These are phyloP conservation scores for Wickerhamomyces strasburgensis DNA, from an alignment of 805 yeast species.

Conservation along the genomic window DNA sequence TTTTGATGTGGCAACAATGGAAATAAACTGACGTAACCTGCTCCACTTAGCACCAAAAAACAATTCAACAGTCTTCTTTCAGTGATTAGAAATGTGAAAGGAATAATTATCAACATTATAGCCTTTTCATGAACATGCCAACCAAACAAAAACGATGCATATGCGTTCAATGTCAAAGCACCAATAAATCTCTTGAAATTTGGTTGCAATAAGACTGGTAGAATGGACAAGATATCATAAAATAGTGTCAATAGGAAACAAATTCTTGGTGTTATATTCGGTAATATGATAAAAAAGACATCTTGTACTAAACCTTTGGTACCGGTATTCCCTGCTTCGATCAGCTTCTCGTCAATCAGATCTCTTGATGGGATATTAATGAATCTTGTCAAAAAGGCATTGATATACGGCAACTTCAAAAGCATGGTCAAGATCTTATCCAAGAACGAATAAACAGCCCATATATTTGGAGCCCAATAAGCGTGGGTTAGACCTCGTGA, in stretches of 20 bases:
- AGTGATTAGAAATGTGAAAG: constrained; percentile 69
- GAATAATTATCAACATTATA: constrained; percentile 80
- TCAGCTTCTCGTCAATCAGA: constrained; percentile 26
- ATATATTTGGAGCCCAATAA: constrained; percentile 97
- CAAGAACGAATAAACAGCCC: constrained; percentile 87
- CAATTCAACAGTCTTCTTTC: constrained; percentile 70
- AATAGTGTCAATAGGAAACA: constrained; percentile 81
- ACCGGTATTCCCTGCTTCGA: constrained; percentile 36
- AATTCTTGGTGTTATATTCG: constrained; percentile 69
- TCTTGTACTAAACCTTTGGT: constrained; percentile 94
- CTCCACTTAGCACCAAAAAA: constrained; percentile 63
- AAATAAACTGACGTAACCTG: constrained; percentile 85
- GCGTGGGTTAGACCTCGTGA: constrained; percentile 95
- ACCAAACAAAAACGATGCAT: constrained; percentile 87
- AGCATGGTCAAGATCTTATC: constrained; percentile 64
- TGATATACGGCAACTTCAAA: constrained; percentile 33
- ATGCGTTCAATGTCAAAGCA: constrained; percentile 82
- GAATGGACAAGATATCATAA: constrained; percentile 72
- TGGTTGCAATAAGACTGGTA: constrained; percentile 69
- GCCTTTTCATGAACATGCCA: constrained; percentile 99
- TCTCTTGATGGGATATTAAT: constrained; percentile 29
- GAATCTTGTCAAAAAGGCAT: constrained; percentile 33
- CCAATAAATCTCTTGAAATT: constrained; percentile 77
- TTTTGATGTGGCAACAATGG: constrained; percentile 83
- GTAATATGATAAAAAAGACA: constrained; percentile 73